These are phyloP conservation scores for Tolypocladium amazonense DNA, from an alignment of 2,329 filamentous ascomycete species.

Conservation along the genomic window DNA sequence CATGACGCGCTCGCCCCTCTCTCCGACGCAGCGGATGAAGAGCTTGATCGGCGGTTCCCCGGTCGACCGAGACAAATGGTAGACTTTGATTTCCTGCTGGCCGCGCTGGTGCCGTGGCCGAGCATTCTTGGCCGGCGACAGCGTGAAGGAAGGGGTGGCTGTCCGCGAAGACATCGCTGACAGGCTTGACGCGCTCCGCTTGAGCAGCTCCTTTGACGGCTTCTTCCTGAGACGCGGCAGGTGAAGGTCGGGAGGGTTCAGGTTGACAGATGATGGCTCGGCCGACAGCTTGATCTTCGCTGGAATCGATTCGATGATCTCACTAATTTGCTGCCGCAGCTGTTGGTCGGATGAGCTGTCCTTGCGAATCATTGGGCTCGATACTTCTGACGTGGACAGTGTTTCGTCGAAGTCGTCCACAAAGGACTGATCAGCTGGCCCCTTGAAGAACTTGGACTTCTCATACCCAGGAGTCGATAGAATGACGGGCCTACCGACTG, in stretches of 20 bases:
- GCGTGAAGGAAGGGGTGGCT: slow-evolving; percentile 55
- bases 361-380: slow-evolving; percentile 13
- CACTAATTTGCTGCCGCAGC: slow-evolving; percentile 69
- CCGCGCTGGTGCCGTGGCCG: slow-evolving; percentile 38
- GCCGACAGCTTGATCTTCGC: slow-evolving; percentile 66
- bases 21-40: slow-evolving; percentile 85
- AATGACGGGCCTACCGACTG: slow-evolving; percentile 35
- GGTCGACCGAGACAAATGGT: slow-evolving; percentile 77
- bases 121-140: slow-evolving; percentile 50
- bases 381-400: slow-evolving; percentile 19
- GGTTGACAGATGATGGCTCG: slow-evolving; percentile 36
- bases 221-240: slow-evolving; percentile 35
- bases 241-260: slow-evolving; percentile 49
- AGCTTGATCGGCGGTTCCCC: slow-evolving; percentile 87
- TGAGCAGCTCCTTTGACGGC: slow-evolving; percentile 29
- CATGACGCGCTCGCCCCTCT: slow-evolving; percentile 88
- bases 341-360: slow-evolving; percentile 48
- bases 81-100: slow-evolving; percentile 75
- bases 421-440: slow-evolving; percentile 32
- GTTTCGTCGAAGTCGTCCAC: slow-evolving; percentile 36
- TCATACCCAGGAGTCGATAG: slow-evolving; percentile 28
- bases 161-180: slow-evolving; percentile 47
- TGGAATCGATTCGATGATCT: slow-evolving; percentile 68
- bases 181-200: slow-evolving; percentile 38
- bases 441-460: slow-evolving; percentile 24